These are phyloP conservation scores for Mycena haematopus DNA, from an alignment of 768 basidiomycete species.

Conservation along the genomic window DNA sequence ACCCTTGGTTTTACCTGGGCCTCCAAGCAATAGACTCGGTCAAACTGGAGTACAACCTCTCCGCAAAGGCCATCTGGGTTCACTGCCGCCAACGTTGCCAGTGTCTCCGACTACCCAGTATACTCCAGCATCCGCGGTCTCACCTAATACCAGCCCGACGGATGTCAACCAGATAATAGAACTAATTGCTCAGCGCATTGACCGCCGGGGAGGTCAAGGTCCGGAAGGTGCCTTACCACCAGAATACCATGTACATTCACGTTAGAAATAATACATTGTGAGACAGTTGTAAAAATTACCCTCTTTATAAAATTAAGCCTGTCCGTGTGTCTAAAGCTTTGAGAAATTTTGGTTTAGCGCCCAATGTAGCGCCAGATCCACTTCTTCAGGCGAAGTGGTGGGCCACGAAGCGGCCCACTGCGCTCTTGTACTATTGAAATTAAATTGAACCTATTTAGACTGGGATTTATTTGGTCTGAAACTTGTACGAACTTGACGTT, in stretches of 20 bases:
- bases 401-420: too few relatives aligned
- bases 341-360: too few relatives aligned
- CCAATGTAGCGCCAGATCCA: too few relatives aligned
- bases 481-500: too few relatives aligned
- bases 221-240: not conserved
- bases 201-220: not conserved
- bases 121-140: not conserved
- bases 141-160: not conserved
- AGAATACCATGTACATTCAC: constrained; percentile 7
- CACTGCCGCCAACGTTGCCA: not conserved
- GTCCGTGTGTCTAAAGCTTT: too few relatives aligned
- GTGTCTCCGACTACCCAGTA: not conserved
- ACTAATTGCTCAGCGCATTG: constrained; percentile 23
- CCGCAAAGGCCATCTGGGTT: not conserved
- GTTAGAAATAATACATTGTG: not conserved
- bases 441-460: too few relatives aligned
- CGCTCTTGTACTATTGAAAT: too few relatives aligned
- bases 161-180: constrained; percentile 21
- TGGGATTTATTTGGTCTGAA: too few relatives aligned
- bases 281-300: too few relatives aligned
- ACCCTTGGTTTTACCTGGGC: not conserved
- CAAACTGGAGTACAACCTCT: not conserved
- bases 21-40: not conserved
- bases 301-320: too few relatives aligned
- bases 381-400: too few relatives aligned